Evolutionary conservation across 2,329 filamentous ascomycete genomes (phyloP).

Genomic region (Colletotrichum orbiculare): DNA sequence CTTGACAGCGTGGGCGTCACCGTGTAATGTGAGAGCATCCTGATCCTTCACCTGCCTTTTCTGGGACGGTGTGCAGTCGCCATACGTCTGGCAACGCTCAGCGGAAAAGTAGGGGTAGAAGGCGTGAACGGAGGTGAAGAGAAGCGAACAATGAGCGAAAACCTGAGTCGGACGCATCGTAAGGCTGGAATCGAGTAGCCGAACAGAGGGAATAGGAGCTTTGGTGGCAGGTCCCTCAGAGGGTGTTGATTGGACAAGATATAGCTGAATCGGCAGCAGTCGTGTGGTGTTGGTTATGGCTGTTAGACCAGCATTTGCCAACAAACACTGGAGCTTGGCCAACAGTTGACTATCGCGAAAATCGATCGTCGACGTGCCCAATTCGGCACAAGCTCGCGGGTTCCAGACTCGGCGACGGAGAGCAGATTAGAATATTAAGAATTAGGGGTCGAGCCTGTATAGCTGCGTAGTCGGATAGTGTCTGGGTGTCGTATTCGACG

Average conservation of each 20-base stretch:
- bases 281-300: not conserved
- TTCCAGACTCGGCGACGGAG: slow-evolving; percentile 36
- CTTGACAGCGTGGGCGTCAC: slow-evolving; percentile 33
- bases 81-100: slow-evolving; percentile 42
- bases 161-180: slow-evolving; percentile 54
- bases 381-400: slow-evolving; percentile 20
- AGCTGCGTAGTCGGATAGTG: slow-evolving; percentile 9
- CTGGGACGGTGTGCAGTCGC: slow-evolving; percentile 42
- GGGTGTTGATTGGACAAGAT: no score
- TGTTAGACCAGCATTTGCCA: not conserved
- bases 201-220: no score
- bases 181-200: slow-evolving; percentile 36
- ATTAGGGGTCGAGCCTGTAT: slow-evolving; percentile 33
- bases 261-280: slow-evolving; percentile 4
- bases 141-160: slow-evolving; percentile 60
- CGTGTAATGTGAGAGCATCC: slow-evolving; percentile 19
- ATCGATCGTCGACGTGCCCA: slow-evolving; percentile 9
- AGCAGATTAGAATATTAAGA: slow-evolving; percentile 37
- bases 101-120: slow-evolving; percentile 58
- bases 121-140: slow-evolving; percentile 56
- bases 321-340: not conserved
- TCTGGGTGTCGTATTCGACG: slow-evolving; percentile 1
- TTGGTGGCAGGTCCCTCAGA: not conserved
- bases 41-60: slow-evolving; percentile 31
- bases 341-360: not conserved